Base-by-base conservation (phyloP, 2,329 filamentous ascomycete species). In the Beauveria caledonica region DNA sequence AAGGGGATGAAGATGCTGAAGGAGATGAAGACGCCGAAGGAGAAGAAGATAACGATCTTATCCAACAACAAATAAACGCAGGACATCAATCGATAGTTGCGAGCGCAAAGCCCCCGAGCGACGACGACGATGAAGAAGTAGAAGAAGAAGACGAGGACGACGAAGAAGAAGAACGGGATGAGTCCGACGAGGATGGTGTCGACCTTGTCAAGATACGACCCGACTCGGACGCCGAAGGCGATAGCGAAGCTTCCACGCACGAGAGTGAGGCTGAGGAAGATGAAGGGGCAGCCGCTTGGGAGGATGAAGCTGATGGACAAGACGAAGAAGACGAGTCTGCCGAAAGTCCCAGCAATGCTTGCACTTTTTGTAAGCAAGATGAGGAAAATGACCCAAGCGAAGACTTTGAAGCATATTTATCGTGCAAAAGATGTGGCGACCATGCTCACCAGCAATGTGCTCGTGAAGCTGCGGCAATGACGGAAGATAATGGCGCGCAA, bases 371-470 rank as follows among this genome's bases (percentile, higher is more conserved):
- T 75, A 86, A 86, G 60, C 82, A 90, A 71, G 86, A 89, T 65
- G 90, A 95, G 74, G 89, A 94, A 59, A 81, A 93, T 64, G 90
- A 93, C 67, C 89, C 90, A 1, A 86, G 83, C 64, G 88, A 90
- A 65, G 89, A 92, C 64, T 94, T 87, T 68, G 91, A 94, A 72
- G 80, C 87, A 62, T 91, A 88, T 71, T 78, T 97, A 62, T 78
- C 86, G 57, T 97, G 93, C 73, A 79, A 78, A 62, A 80, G 85
- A 64, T 97, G 93, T 74, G 86, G 86, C 65, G 89, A 93, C 70
- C 89, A 91, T 74, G 86, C 58, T 5, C 58, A 60, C 36, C 58
- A 60, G 23, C 58, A 60, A 40, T 60, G 58, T 49, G 58, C 58
- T n/a, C 58, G 58, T 5, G 50, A 60, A 15, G 49, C 39, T 11